Evolutionary conservation across 2,329 filamentous ascomycete species (phyloP).

Genomic region (Hyphodiscus sp.): DNA sequence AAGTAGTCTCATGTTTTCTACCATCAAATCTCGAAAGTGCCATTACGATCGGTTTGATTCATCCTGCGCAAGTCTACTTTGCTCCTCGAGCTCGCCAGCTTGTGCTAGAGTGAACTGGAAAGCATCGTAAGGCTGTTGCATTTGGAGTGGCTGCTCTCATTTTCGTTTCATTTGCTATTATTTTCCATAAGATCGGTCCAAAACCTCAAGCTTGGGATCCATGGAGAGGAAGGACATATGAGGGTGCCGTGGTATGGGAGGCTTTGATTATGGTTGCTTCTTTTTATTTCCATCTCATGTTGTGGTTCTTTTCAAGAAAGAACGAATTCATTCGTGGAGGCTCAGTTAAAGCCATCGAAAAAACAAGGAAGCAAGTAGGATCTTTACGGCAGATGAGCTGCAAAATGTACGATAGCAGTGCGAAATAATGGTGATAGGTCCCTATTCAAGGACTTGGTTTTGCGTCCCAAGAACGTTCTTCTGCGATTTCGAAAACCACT

Average conservation of each 20-base stretch:
- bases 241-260: background rate
- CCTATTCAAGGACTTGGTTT: no score
- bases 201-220: background rate
- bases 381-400: background rate
- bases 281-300: background rate
- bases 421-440: background rate
- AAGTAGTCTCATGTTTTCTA: no score
- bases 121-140: background rate
- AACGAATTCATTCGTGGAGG: background rate
- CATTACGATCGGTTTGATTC: no score
- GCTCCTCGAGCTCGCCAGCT: no score
- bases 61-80: no score
- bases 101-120: no score
- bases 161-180: background rate
- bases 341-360: background rate
- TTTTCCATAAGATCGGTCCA: background rate
- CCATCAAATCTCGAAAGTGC: no score
- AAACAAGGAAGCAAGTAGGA: background rate
- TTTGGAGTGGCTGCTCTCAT: background rate
- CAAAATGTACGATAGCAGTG: background rate
- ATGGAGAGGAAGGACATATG: background rate
- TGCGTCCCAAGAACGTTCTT: no score
- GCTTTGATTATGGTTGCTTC: background rate
- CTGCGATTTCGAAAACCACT: no score
- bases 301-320: background rate